Conservation (phyloP, 73 alveolate species). For the Effrenium voratum region DNA sequence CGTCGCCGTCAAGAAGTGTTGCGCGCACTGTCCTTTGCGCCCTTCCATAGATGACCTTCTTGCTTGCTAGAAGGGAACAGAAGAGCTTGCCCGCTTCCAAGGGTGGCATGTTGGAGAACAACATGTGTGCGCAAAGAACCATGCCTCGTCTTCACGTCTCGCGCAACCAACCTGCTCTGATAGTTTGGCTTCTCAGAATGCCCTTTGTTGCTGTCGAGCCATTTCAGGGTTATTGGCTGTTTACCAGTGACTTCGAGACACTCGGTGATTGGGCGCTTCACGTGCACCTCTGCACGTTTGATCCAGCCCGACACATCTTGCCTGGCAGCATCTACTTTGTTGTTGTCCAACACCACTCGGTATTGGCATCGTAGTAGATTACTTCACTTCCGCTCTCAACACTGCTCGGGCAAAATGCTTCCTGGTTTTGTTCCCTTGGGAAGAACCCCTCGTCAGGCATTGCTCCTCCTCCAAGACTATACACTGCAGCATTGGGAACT, state of each 20-base stretch:
- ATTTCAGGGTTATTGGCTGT: not conserved
- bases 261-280: not conserved
- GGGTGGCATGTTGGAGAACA: not conserved
- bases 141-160: not conserved
- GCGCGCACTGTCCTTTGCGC: not conserved
- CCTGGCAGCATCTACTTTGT: not conserved
- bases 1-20: not conserved
- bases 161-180: not conserved
- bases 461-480: not conserved
- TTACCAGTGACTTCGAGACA: not conserved
- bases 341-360: not conserved
- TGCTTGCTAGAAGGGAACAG: not conserved
- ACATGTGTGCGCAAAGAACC: not conserved
- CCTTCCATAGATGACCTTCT: not conserved
- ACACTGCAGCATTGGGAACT: not conserved
- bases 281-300: not conserved
- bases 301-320: not conserved
- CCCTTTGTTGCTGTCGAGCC: not conserved
- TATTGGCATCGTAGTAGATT: not conserved
- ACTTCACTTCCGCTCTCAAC: no score
- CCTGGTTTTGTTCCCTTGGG: not conserved
- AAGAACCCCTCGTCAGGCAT: not conserved
- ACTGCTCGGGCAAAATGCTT: not conserved
- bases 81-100: not conserved
- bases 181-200: not conserved